These are phyloP conservation scores for Paratinospora sagittata DNA, from an alignment of 164 flowering plant species.

Conservation along the genomic window DNA sequence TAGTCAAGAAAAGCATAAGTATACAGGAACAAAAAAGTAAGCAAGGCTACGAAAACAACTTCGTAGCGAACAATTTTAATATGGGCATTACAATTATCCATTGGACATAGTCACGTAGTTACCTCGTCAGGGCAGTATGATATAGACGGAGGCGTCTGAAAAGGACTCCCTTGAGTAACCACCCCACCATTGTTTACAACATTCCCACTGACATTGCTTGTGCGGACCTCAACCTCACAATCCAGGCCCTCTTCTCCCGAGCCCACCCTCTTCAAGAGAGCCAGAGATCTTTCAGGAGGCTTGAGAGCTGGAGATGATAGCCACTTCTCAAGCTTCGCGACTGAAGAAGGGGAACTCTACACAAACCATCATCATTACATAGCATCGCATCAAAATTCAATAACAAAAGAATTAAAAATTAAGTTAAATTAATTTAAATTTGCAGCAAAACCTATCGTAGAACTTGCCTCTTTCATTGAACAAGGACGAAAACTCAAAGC, in stretches of 20 bases:
- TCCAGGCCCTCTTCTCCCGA: conserved; percentile 30
- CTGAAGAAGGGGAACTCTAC: conserved; percentile 34
- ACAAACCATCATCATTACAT: conserved; percentile 11
- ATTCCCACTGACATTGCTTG: conserved; percentile 12
- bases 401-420: not conserved
- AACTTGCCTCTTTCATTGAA: conserved; percentile 44
- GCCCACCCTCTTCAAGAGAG: conserved; percentile 22
- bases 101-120: no score
- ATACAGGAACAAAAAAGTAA: not conserved
- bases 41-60: not conserved
- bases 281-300: conserved; percentile 29
- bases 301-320: conserved; percentile 50
- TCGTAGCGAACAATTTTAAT: no score
- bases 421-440: no score
- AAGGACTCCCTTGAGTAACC: conserved; percentile 53
- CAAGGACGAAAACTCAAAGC: conserved; percentile 40
- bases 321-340: conserved; percentile 47
- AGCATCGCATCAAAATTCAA: not conserved
- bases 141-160: conserved; percentile 81
- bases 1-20: not conserved
- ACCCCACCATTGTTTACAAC: conserved; percentile 14
- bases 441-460: not conserved
- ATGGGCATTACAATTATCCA: no score
- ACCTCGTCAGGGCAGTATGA: conserved; percentile 62
- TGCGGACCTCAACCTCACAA: conserved; percentile 19